Conservation (phyloP, 2,329 filamentous ascomycete species). For the Rugonectria rugulosa region DNA sequence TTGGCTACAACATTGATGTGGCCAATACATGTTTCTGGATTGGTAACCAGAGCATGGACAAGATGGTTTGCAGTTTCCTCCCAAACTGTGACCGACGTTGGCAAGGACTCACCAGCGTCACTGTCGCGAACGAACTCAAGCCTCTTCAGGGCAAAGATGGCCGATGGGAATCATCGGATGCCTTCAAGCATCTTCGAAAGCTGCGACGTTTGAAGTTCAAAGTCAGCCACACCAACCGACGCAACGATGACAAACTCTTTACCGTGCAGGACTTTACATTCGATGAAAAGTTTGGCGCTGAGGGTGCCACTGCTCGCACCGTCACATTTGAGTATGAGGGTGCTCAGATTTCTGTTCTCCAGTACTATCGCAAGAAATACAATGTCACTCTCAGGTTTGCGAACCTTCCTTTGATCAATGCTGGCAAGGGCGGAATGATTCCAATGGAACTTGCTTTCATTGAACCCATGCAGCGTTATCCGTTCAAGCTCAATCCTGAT, state of each 20-base stretch:
- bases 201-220: slow-evolving; percentile 64
- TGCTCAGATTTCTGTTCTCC: slow-evolving; percentile 54
- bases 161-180: slow-evolving; percentile 52
- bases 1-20: slow-evolving; percentile 89
- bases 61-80: slow-evolving; percentile 47
- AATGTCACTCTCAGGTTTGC: slow-evolving; percentile 55
- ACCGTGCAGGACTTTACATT: slow-evolving; percentile 61
- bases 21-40: slow-evolving; percentile 91
- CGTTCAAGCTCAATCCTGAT: slow-evolving; percentile 65
- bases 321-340: slow-evolving; percentile 63
- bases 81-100: slow-evolving; percentile 42
- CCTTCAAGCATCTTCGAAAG: slow-evolving; percentile 62
- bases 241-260: slow-evolving; percentile 56
- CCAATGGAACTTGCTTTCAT: slow-evolving; percentile 68
- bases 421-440: slow-evolving; percentile 61
- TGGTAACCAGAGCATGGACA: slow-evolving; percentile 47
- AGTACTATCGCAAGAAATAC: slow-evolving; percentile 67
- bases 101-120: slow-evolving; percentile 32
- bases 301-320: slow-evolving; percentile 58
- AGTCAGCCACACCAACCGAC: slow-evolving; percentile 59
- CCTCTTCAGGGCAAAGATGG: slow-evolving; percentile 43
- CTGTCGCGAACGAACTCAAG: slow-evolving; percentile 42
- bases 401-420: slow-evolving; percentile 64
- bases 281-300: slow-evolving; percentile 48
- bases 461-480: slow-evolving; percentile 64